Base-by-base conservation (phyloP, 1,284 basidiomycete genomes). In the Ganoderma lucidum region DNA sequence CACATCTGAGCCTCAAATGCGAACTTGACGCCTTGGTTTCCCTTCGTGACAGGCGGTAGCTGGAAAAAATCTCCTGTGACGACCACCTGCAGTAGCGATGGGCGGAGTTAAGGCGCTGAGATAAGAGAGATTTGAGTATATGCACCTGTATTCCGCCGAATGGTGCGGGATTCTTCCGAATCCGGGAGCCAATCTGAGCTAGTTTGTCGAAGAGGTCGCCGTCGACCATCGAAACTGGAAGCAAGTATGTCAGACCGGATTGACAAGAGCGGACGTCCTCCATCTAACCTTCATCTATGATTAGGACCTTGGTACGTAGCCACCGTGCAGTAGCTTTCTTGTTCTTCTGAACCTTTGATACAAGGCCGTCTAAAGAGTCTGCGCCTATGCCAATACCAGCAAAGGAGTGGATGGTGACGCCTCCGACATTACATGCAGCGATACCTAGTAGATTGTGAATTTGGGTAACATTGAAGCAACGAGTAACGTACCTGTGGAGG, bases 11-110 rank as follows among this genome's bases (percentile, higher is more conserved):
- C 94, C 75, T 98, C 94, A 78, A 99, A 98, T 0, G 93, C 93
- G 76, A 96, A 97, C 41, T 81, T 85, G 55, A 86, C 78, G 3
- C 81, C 78, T 3, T 76, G 78, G n/a, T 79, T 78, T 60, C 83
- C 81, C 72, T 81, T 83, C n/a, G 87, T 85, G 6, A 98, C 96
- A 0, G 97, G 97, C 1, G 97, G 97, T 1, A 98, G 87, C 81
- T 98, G 96, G 81, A 93, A 96, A 80, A 97, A 97, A 80, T 98
- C 96, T 19, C 96, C 96, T 9, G 93, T 95, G 56, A 96, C 85
- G 65, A 98, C 84, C 58, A 98, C 83, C 90, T 92, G 81, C 15
- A 53, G 42, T 39, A n/a, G 30, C 58, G 48, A 62, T 19, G 6
- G n/a, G 10, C 15, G 60, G 41, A 68, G 59, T 55, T 17, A 61